Evolutionary conservation across 495 filamentous ascomycete species (phyloP), one percentile per base, ranked within the genome.

Genomic region (Tuber melanosporum): DNA sequence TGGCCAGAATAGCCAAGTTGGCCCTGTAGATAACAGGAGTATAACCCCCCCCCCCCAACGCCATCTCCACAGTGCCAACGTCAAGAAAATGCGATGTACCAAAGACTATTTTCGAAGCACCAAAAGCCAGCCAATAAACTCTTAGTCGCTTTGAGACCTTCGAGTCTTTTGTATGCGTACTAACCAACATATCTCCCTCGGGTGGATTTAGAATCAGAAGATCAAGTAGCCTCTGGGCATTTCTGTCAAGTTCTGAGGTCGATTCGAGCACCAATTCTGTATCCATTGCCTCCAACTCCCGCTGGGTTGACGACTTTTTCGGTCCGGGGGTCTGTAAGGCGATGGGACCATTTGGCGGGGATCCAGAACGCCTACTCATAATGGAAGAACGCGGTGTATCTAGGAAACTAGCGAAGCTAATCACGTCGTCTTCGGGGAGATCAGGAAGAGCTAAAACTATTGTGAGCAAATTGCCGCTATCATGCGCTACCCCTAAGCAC

Each of bases 221-320:
- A 49, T 80, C 77, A 15, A 80, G 71, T 7, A 80, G 45, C 32
- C 73, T 76, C 14, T 73, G 52, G 6, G 71, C 73, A 20, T 80
- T 32, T 43, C 71, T 15, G 36, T 80, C 78, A 2, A 80, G 52
- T 47, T 80, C 77, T 6, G 77, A 69, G 42, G 79, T 76, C 8
- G 73, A 79, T 70, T 80, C 78, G 32, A 80, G 41, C 62, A 80
- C 79, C 19, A 80, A 26, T 26, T 80, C 78, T 20, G 71, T 75
- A 32, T 80, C 78, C 46, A 76, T 75, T 43, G 75, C 78, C 1
- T 79, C 78, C 4, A 80, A 19, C 57, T 79, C 78, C n/a, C 71
- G 43, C 19, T 80, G 78, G 12, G 74, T 80, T 8, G 62, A 71
- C 12, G 78, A 70, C 41, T 52, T 41, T 22, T 76, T 73, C 7